Conservation (phyloP, 73 alveolate species). For the Paramecium octaurelia region DNA sequence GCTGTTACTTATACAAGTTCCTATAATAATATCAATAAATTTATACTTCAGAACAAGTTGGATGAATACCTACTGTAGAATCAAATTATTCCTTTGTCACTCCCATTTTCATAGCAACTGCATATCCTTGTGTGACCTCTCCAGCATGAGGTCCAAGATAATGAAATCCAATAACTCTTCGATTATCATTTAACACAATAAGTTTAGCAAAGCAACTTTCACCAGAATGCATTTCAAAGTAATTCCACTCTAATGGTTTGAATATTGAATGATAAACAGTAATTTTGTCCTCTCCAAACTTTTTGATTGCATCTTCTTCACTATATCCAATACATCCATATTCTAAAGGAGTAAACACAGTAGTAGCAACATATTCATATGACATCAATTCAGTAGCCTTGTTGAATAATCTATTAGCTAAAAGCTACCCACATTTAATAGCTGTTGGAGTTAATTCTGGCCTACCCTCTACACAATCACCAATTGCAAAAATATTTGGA, state of each 20-base stretch:
- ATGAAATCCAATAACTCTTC: slow-evolving; percentile 95
- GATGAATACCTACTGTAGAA: slow-evolving; percentile 97
- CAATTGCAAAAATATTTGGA: slow-evolving; percentile 94
- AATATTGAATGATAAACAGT: slow-evolving; percentile 90
- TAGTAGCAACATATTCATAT: slow-evolving; percentile 96
- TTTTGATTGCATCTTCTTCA: slow-evolving; percentile 84
- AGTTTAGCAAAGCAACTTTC: slow-evolving; percentile 82
- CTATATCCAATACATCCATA: slow-evolving; percentile 93
- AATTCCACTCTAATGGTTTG: slow-evolving; percentile 97
- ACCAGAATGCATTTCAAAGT: slow-evolving; percentile 75
- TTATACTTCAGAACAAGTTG: slow-evolving; percentile 98
- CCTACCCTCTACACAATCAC: slow-evolving; percentile 94
- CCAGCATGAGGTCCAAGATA: slow-evolving; percentile 98
- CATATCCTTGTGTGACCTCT: slow-evolving; percentile 97
- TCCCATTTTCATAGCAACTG: slow-evolving; percentile 97
- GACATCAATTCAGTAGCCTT: slow-evolving; percentile 85
- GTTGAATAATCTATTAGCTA: slow-evolving; percentile 90
- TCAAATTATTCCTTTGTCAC: slow-evolving; percentile 92
- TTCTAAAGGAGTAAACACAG: slow-evolving; percentile 98
- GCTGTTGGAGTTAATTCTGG: slow-evolving; percentile 99
- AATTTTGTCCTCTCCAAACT: slow-evolving; percentile 80
- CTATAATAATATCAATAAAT: background rate
- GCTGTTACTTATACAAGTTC: slow-evolving; percentile 50
- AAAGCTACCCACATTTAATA: slow-evolving; percentile 93
- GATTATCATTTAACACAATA: slow-evolving; percentile 68